Conservation (phyloP, 371 early-diverging fungal species). For the Mortierella sp. region DNA sequence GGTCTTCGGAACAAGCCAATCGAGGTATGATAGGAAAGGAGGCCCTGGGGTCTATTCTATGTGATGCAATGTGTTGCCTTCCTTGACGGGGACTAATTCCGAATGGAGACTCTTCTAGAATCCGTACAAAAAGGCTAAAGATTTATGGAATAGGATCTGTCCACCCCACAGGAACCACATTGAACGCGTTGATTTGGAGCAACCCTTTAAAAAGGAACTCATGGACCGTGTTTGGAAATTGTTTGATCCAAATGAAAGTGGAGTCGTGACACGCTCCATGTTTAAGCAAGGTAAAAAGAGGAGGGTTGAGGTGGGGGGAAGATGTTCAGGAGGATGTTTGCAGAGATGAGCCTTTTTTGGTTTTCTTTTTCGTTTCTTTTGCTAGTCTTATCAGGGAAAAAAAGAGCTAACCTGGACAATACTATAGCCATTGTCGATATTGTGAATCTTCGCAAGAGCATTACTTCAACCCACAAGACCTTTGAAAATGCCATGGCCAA, state of each 20-base stretch:
- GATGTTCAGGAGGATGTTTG: neutral
- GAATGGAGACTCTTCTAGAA: conserved; percentile 16
- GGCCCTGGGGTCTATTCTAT: no score
- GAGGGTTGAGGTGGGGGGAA: neutral
- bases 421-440: conserved; percentile 42
- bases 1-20: conserved; percentile 44
- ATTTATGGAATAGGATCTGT: conserved; percentile 40
- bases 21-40: conserved; percentile 20
- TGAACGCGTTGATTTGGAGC: conserved; percentile 29
- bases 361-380: neutral
- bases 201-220: conserved; percentile 29
- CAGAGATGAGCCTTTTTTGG: neutral
- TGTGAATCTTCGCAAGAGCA: conserved; percentile 42
- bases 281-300: conserved; percentile 29
- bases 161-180: conserved; percentile 31
- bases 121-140: conserved; percentile 43
- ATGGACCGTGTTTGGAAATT: conserved; percentile 41
- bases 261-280: conserved; percentile 35
- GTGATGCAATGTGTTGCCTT: no score
- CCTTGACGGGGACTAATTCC: neutral
- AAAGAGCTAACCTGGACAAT: no score
- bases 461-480: conserved; percentile 42
- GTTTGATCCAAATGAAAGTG: conserved; percentile 32
- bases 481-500: conserved; percentile 46
- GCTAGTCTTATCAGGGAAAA: no score